Evolutionary conservation across 1,284 basidiomycete species (phyloP).

Genomic region (Tetrapyrgos nigripes): DNA sequence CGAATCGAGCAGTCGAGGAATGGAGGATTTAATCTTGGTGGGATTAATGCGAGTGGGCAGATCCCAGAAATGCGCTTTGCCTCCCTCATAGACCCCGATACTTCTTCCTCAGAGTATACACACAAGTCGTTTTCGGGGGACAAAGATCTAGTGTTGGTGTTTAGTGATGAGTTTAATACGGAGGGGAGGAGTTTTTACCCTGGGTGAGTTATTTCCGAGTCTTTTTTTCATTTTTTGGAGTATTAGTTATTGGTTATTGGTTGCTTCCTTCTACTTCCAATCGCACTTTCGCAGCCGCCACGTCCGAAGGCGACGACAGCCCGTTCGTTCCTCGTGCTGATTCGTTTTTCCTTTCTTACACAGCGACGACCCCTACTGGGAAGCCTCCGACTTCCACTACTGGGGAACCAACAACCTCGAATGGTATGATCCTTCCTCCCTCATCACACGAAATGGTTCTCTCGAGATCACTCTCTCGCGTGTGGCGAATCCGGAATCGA

Average conservation of each 20-base stretch:
- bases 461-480: constrained; percentile 67
- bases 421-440: constrained; percentile 49
- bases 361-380: neutral
- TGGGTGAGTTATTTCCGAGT: neutral
- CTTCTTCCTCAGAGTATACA: neutral
- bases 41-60: constrained; percentile 61
- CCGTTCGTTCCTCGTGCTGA: too few species aligned
- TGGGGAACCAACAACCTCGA: constrained; percentile 61
- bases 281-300: too few species aligned
- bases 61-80: neutral
- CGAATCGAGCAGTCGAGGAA: constrained; percentile 35
- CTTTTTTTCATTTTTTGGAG: too few species aligned
- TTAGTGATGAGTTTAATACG: neutral
- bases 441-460: constrained; percentile 66
- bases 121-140: neutral
- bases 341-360: too few species aligned
- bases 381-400: neutral
- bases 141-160: neutral
- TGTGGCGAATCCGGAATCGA: constrained; percentile 39
- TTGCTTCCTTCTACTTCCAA: too few species aligned
- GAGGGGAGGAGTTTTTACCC: neutral
- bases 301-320: too few species aligned
- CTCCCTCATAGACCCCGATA: neutral
- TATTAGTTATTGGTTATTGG: too few species aligned
- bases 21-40: constrained; percentile 72